Conservation (phyloP, 305 asterid genomes). For the Rubia occidens region DNA sequence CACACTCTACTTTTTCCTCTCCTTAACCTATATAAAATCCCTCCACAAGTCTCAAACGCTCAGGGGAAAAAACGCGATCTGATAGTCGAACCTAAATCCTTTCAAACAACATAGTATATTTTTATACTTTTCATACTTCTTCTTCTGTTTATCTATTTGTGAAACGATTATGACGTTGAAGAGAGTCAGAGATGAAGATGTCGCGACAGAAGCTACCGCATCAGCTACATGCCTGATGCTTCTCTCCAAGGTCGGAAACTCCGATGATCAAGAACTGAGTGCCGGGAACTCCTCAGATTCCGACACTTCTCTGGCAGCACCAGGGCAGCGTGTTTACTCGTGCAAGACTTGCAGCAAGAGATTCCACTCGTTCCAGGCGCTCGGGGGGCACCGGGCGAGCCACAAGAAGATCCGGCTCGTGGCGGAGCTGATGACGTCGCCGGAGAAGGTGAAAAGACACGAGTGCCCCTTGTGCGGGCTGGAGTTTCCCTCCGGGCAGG, state of each 20-base stretch:
- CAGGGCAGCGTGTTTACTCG: conserved; percentile 9
- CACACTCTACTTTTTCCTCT: background rate
- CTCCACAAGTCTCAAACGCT: background rate
- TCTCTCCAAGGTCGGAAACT: conserved; percentile 13
- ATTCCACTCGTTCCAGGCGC: conserved; percentile 23
- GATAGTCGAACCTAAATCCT: too few relatives aligned
- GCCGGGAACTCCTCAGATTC: background rate
- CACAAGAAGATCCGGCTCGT: conserved; percentile 23
- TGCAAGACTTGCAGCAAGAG: conserved; percentile 28
- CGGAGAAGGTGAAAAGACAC: conserved; percentile 21
- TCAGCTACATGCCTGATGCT: conserved; percentile 24
- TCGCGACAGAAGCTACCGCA: conserved; percentile 6
- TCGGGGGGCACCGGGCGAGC: conserved; percentile 34
- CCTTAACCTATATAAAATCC: background rate
- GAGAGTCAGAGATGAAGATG: conserved; percentile 13
- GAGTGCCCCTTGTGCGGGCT: conserved; percentile 21
- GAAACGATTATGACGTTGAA: conserved; percentile 5
- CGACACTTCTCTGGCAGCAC: background rate
- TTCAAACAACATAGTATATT: too few relatives aligned
- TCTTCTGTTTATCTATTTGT: too few relatives aligned
- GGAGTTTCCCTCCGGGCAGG: conserved; percentile 20
- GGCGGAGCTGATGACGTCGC: conserved; percentile 7
- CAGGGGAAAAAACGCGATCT: background rate
- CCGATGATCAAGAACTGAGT: background rate
- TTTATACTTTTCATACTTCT: too few relatives aligned